Evolutionary conservation across 1,284 basidiomycete species (phyloP), one percentile per base, ranked within the genome.

Genomic region (Pterulicium gracile): DNA sequence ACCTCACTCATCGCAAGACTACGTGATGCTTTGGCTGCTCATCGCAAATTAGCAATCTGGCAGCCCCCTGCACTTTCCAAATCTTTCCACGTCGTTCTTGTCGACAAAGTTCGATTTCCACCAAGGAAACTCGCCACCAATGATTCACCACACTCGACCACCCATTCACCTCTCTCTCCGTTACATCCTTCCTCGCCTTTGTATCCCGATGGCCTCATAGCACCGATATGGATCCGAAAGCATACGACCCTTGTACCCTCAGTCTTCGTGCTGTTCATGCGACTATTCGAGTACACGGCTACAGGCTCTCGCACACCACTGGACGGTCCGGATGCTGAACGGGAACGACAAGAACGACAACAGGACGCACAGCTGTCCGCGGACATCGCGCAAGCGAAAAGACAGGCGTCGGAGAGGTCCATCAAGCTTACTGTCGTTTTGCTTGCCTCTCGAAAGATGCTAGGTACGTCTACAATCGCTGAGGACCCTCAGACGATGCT

Each of bases 151-250:
- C 73, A 75, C 52, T 57, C 75, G 3, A 61, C 69, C 23, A 62
- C 75, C 12, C 89, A 92, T 61, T 97, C 93, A 0, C 92, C 92
- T 0, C 71, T 98, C 4, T 96, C 90, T 0, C 95, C 95, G 0
- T 66, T 96, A 20, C 89, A 88, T 0, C 82, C 87, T 0, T 75
- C 82, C 1, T 94, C 91, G 0, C 94, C 95, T 0, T 69, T 96
- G 13, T 78, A 90, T 60, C 95, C 95, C 0, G 95, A 98, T 60
- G 95, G 95, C 0, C 67, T 98, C 43, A 89, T 98, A 48, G 91
- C 94, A 1, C 95, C 94, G 0, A 90, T 98, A 55, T 98, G 95
- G 95, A 81, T 97, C 14, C 75, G 93, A 42, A 98, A 97, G 64
- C 94, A 98, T 58, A 87, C 89, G 0, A 81, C 90, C 4, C 77